These are phyloP conservation scores for Speleostelium caveatum DNA, from an alignment of 78 protist genomes.

Conservation along the genomic window DNA sequence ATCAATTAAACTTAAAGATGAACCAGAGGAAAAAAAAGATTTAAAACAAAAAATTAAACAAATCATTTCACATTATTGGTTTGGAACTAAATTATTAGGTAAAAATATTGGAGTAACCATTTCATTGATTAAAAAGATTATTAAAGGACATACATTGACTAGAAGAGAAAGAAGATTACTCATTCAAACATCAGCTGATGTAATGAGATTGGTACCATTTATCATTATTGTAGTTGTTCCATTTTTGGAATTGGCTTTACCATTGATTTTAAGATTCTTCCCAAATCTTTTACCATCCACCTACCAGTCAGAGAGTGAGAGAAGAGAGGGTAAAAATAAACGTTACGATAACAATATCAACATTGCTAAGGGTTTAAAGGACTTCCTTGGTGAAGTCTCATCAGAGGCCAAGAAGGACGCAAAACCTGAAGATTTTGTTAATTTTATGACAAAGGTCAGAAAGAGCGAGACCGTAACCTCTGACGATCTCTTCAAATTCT, in stretches of 20 bases:
- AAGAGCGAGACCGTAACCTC: conserved; percentile 65
- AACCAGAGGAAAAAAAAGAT: conserved; percentile 10
- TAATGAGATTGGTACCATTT: conserved; percentile 79
- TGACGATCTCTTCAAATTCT: conserved; percentile 77
- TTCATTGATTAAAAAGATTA: conserved; percentile 36
- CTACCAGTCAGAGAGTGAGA: conserved; percentile 48
- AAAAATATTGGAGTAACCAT: conserved; percentile 45
- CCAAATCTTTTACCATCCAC: conserved; percentile 80
- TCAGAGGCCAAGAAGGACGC: conserved; percentile 3
- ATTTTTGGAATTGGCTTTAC: conserved; percentile 79
- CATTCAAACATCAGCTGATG: conserved; percentile 67
- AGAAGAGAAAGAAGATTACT: conserved; percentile 73
- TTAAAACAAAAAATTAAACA: conserved; percentile 25
- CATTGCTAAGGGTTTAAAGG: conserved; percentile 83
- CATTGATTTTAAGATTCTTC: conserved; percentile 69
- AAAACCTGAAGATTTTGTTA: conserved; percentile 17
- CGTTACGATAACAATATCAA: conserved; percentile 66
- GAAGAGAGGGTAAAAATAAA: conserved; percentile 60
- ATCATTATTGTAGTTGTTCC: conserved; percentile 73
- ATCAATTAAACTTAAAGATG: conserved; percentile 25
- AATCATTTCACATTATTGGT: conserved; percentile 65
- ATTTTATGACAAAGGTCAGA: conserved; percentile 74
- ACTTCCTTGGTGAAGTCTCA: conserved; percentile 63
- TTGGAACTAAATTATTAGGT: conserved; percentile 75
- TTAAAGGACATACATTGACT: conserved; percentile 65